Base-by-base conservation (phyloP, 1,284 basidiomycete species). In the Pyrrhoderma lamaoense region DNA sequence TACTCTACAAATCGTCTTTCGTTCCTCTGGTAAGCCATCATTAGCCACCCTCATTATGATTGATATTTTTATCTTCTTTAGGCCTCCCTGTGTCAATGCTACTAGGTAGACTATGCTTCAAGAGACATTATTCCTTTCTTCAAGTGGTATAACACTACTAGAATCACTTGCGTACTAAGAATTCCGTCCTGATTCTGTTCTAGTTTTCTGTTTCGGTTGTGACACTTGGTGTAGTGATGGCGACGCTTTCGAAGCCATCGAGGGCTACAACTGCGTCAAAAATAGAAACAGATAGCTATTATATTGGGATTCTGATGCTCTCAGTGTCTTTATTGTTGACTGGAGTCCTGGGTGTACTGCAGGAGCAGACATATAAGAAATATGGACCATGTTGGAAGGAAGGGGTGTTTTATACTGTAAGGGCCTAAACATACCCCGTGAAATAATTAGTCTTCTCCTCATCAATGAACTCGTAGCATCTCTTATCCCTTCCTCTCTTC, bases 1-100 rank as follows among this genome's bases (percentile, higher is more conserved):
- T 48, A 81, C 89, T 0, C 71, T 95, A 0, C 83, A 93, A 61
- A 93, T 94, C 59, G 84, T 95, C 25, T 92, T 94, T 64, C 78
- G 92, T 37, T 91, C 88, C 44, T 91, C 89, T 34, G 90, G 90
- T 80, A 57, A 65, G 75, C 64, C 51, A 16, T 22, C n/a, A 40
- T 16, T 22, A 22, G 11, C 16, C 11, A 9, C 16, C 9, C 16
- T 16, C 9, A 37, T 11, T 40, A 8, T 40, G 21, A 5, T 22
- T 40, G 25, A 64, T 40, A 52, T 7, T 38, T 34, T 43, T 25
- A 46, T 38, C 14, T 47, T 31, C 42, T 49, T 16, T 45, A 82
- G 83, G 82, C 38, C 69, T 86, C 18, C 76, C 76, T 0, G 75
- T 86, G 5, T 85, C 84, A 3, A 84, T 87, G 80, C 56, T 84